Base-by-base conservation (phyloP, 345 rosid species). In the Linum usitatissimum region DNA sequence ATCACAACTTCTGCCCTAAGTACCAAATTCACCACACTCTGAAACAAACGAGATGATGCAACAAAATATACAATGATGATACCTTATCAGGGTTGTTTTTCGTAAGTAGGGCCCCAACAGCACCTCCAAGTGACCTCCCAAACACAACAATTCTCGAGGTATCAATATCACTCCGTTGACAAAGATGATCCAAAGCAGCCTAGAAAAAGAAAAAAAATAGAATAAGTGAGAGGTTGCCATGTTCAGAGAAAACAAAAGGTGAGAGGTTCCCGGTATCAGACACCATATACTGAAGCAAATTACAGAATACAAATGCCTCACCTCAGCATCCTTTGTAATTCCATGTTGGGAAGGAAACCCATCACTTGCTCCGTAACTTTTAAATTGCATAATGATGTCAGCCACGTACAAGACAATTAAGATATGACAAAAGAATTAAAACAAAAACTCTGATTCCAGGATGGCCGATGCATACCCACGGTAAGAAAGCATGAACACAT, bases 121-220 rank as follows among this genome's bases (percentile, higher is more conserved):
- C 99, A 75, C 99, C 99, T 30, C 99, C 99, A 38, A 93, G 95
- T 60, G 99, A 93, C 74, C 99, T 86, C 73, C 99, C 99, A 71
- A 93, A 93, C 1, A 93, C 96, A 40, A 90, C 70, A 73, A 93
- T 86, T 69, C 97, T 79, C 66, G 94, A 83, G 38, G 92, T 80
- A 76, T 90, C 99, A 77, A 90, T 84, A 73, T 93, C 99, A 68
- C 82, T 81, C 81, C 97, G 80, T 75, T 83, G 84, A 69, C 58
- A 74, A 57, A 93, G 97, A 75, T 93, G 96, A 77, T 93, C 97
- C 84, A 93, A 66, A 53, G 99, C 95, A 77, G 99, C 97, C 99
- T 93, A 73, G 65, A 64, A 49, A 76, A 57, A 48, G 38, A 69
- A 62, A 75, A 75, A 38, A 61, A 73, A 66, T 10, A 10, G 4